Conservation (phyloP, 495 filamentous ascomycete genomes). For the Ramalina peruviana region DNA sequence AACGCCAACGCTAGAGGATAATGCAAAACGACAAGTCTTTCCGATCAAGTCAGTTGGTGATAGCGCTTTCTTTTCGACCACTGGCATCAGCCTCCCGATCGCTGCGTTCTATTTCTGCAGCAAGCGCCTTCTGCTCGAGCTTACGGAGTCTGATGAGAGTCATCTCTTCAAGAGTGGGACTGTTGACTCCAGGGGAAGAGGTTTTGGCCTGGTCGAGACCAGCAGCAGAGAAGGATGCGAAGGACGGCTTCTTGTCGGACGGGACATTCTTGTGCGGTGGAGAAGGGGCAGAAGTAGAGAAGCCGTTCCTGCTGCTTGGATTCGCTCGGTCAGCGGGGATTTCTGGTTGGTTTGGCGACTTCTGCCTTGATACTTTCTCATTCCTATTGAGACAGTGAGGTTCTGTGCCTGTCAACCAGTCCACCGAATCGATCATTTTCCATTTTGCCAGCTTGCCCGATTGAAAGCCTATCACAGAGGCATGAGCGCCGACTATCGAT, state of each 20-base stretch:
- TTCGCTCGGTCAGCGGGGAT: conserved; percentile 2
- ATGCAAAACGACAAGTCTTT: background rate
- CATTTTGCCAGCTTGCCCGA: conserved; percentile 31
- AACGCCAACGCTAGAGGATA: conserved; percentile 6
- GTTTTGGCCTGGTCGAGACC: conserved; percentile 19
- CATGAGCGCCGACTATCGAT: conserved; percentile 46
- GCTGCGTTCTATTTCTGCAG: conserved; percentile 38
- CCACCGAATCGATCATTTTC: conserved; percentile 37
- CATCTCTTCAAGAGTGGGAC: conserved; percentile 42
- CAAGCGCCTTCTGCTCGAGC: conserved; percentile 42
- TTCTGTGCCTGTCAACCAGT: conserved; percentile 40
- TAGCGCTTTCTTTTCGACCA: background rate
- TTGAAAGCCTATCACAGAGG: conserved; percentile 41
- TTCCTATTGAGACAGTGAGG: conserved; percentile 25
- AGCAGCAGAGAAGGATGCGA: conserved; percentile 33
- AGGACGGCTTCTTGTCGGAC: conserved; percentile 30
- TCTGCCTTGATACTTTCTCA: background rate
- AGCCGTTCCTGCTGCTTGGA: background rate
- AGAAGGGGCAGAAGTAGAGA: conserved; percentile 2
- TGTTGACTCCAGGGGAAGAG: conserved; percentile 22
- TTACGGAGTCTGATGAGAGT: conserved; percentile 49
- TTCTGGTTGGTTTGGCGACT: conserved; percentile 13
- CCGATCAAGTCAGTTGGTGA: too few relatives aligned
- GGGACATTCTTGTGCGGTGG: conserved; percentile 2
- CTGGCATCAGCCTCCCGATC: conserved; percentile 37